These are phyloP conservation scores for Leucoagaricus sp. DNA, from an alignment of 1,284 basidiomycete species.

Conservation along the genomic window DNA sequence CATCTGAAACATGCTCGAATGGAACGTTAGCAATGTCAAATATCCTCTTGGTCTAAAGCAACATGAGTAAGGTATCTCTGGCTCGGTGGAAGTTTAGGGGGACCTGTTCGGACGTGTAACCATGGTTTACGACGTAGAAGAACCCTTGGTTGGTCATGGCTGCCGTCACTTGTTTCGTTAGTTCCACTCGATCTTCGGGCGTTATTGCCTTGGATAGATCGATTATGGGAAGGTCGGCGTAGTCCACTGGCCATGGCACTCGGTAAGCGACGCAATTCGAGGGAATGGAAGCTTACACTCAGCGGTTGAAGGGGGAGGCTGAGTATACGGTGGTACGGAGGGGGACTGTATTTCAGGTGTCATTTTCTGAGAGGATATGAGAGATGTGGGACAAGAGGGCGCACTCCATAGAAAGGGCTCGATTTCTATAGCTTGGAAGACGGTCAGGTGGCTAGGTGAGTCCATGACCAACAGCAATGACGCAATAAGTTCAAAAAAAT, in stretches of 20 bases:
- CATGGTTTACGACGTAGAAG: slow-evolving; percentile 65
- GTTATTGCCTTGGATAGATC: slow-evolving; percentile 58
- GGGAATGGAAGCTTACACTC: not conserved
- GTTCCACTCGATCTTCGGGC: slow-evolving; percentile 44
- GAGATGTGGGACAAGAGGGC: not conserved
- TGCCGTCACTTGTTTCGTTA: slow-evolving; percentile 51
- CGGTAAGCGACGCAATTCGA: not conserved
- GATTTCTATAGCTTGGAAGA: not conserved
- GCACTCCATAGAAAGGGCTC: too few relatives aligned
- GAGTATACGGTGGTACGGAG: slow-evolving; percentile 2
- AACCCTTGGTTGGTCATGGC: slow-evolving; percentile 65
- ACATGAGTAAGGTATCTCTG: not conserved
- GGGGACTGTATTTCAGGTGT: not conserved
- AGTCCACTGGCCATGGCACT: slow-evolving; percentile 49
- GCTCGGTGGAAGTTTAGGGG: not conserved
- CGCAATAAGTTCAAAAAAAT: not conserved
- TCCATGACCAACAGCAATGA: not conserved
- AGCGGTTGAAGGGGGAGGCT: not conserved
- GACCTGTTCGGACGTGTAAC: slow-evolving; percentile 48
- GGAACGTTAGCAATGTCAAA: slow-evolving; percentile 67
- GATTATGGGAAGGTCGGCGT: slow-evolving; percentile 65
- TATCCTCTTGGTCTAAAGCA: slow-evolving; percentile 49
- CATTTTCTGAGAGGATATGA: not conserved
- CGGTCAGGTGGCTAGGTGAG: slow-evolving; percentile 1
- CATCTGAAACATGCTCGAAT: slow-evolving; percentile 50